phyloP scores from a whole-genome alignment of 768 basidiomycete species.

The Hericium rajendrae region DNA sequence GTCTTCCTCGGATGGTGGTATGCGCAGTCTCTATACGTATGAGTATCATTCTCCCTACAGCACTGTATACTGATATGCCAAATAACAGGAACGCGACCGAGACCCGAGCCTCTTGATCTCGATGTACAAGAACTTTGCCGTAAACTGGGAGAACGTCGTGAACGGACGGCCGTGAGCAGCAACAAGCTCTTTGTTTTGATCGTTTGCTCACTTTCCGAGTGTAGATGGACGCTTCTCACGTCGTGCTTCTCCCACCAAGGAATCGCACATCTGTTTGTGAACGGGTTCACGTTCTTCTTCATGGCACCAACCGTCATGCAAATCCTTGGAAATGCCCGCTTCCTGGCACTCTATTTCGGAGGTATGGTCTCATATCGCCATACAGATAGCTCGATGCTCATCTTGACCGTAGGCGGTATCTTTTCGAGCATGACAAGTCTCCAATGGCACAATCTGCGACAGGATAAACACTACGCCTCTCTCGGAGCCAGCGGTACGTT shows the following conservation, averaged over 20 bases:
- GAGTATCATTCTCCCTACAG: background rate
- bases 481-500: constrained; percentile 68
- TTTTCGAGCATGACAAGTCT: constrained; percentile 41
- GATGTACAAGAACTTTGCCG: constrained; percentile 58
- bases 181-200: background rate
- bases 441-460: constrained; percentile 33
- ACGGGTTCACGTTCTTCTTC: constrained; percentile 71
- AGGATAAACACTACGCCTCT: constrained; percentile 25
- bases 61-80: background rate
- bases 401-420: constrained; percentile 42
- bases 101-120: constrained; percentile 30
- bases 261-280: constrained; percentile 57
- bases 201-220: background rate
- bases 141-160: constrained; percentile 48
- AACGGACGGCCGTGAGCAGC: constrained; percentile 54
- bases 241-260: constrained; percentile 62
- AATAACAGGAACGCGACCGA: constrained; percentile 16
- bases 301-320: constrained; percentile 57
- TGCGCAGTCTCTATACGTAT: constrained; percentile 17
- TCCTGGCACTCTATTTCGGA: constrained; percentile 65
- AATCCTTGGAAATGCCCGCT: constrained; percentile 55
- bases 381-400: background rate
- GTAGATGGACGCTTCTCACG: constrained; percentile 69
- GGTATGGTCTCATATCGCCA: constrained; percentile 29
- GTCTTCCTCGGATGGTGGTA: constrained; percentile 55